Conservation (phyloP, 73 alveolate genomes). For the Paramecium octaurelia region DNA sequence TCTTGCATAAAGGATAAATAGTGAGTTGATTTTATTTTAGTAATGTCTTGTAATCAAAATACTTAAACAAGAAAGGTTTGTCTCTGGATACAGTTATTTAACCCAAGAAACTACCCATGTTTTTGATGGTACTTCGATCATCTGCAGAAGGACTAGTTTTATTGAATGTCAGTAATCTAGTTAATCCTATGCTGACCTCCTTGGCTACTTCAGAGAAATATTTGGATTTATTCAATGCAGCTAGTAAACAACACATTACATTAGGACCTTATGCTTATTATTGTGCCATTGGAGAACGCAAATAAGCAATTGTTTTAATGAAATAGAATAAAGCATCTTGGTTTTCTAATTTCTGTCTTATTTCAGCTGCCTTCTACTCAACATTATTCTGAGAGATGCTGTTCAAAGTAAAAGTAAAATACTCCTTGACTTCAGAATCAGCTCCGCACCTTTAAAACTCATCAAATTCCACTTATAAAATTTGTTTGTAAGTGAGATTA, state of each 20-base stretch:
- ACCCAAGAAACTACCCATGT: constrained; percentile 90
- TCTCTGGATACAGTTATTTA: constrained; percentile 79
- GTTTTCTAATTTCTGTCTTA: constrained; percentile 28
- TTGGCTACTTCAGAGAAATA: constrained; percentile 22
- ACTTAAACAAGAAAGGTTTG: constrained; percentile 87
- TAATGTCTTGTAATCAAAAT: constrained; percentile 85
- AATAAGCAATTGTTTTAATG: constrained; percentile 17
- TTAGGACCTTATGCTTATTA: neutral
- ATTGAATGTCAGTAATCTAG: neutral
- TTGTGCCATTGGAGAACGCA: constrained; percentile 10
- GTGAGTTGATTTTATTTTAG: constrained; percentile 72
- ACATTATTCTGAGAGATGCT: neutral
- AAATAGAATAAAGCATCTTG: constrained; percentile 31
- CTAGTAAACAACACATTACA: neutral
- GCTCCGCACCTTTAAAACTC: neutral
- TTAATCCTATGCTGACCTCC: constrained; percentile 25
- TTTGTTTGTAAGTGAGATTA: neutral
- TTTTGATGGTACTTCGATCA: constrained; percentile 69
- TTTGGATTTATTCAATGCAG: constrained; percentile 39
- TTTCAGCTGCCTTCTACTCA: constrained; percentile 25
- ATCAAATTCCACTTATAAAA: neutral
- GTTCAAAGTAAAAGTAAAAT: constrained; percentile 22
- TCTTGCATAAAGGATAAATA: constrained; percentile 80
- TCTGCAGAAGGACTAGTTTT: neutral
- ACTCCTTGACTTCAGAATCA: neutral